Evolutionary conservation across 495 filamentous ascomycete species (phyloP), one percentile per base, ranked within the genome.

Genomic region (Aspergillus haitiensis): DNA sequence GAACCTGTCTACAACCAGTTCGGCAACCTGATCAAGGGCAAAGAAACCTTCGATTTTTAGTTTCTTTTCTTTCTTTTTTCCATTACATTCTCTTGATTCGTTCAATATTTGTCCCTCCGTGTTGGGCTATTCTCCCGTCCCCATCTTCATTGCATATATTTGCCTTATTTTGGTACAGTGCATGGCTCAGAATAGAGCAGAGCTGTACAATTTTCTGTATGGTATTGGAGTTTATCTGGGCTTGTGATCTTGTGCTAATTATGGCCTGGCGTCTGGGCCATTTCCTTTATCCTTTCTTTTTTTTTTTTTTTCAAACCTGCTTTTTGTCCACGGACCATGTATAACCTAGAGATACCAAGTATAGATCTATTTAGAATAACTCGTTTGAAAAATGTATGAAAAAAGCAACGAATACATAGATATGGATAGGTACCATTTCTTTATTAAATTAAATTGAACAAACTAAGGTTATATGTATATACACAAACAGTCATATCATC

Each of bases 1-100:
- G 60, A 90, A 72, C 35, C 75, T 13, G 65, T 78, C 8, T 78
- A 80, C 55, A 80, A 78, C 42, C 67, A 72, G 49, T 78, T 70
- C 50, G 77, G 77, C 0, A 72, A 70, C 21, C 56, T 78, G 31
- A 62, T 78, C 42, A 70, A 70, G 51, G 77, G 77, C n/a, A 79
- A 73, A 52, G 76, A 69, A 18, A 45, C 63, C 7, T 56, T 58
- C 45, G 59, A 51, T 18, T 46, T 1, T 13, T 52, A 33, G 3
- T 13, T 13, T 36, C 31, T 50, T 33, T 50, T 35, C 8, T 8
- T 35, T 35, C 46, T 36, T 34, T 32, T 35, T 6, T 13, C 35
- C 16, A 45, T 27, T 39, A 27, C 34, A n/a, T 49, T 3, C 13
- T n/a, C 11, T 5, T 7, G 31, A 40, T 5, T 10, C 21, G 18